Conservation (phyloP, 768 basidiomycete genomes). For the Kwoniella europaea region DNA sequence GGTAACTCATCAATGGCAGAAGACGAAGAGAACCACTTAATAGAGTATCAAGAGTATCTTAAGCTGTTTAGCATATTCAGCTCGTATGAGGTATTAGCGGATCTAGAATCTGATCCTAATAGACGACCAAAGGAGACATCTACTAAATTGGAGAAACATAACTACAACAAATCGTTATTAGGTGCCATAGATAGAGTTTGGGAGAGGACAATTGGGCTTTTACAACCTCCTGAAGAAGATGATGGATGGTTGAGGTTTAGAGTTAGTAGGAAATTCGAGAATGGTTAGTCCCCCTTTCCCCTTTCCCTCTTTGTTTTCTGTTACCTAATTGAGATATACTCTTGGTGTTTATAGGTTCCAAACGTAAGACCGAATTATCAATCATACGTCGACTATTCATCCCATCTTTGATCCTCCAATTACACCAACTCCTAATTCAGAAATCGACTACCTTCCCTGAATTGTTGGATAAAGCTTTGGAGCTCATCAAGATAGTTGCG, state of each 20-base stretch:
- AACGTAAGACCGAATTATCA: conserved; percentile 69
- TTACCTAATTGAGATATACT: background rate
- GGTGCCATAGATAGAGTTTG: conserved; percentile 12
- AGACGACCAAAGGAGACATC: conserved; percentile 48
- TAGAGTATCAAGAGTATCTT: conserved; percentile 47
- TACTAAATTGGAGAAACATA: conserved; percentile 55
- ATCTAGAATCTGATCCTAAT: conserved; percentile 31
- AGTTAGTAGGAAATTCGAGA: conserved; percentile 17
- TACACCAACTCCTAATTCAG: conserved; percentile 73
- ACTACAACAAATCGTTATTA: conserved; percentile 50
- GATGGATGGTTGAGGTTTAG: conserved; percentile 27
- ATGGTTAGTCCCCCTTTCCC: conserved; percentile 14
- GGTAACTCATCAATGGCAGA: conserved; percentile 15
- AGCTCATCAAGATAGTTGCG: conserved; percentile 81
- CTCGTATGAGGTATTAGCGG: conserved; percentile 44
- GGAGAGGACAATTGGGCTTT: conserved; percentile 14
- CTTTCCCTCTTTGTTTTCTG: background rate
- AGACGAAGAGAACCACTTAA: conserved; percentile 34
- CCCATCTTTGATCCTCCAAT: conserved; percentile 83
- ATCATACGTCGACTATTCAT: conserved; percentile 87
- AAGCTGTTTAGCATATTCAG: conserved; percentile 49
- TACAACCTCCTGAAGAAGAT: background rate
- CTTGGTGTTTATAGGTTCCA: conserved; percentile 60
- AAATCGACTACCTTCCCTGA: conserved; percentile 68
- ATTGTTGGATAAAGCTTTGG: conserved; percentile 74